These are phyloP conservation scores for Fonsecaea monophora DNA, from an alignment of 2,329 filamentous ascomycete species.

Conservation along the genomic window DNA sequence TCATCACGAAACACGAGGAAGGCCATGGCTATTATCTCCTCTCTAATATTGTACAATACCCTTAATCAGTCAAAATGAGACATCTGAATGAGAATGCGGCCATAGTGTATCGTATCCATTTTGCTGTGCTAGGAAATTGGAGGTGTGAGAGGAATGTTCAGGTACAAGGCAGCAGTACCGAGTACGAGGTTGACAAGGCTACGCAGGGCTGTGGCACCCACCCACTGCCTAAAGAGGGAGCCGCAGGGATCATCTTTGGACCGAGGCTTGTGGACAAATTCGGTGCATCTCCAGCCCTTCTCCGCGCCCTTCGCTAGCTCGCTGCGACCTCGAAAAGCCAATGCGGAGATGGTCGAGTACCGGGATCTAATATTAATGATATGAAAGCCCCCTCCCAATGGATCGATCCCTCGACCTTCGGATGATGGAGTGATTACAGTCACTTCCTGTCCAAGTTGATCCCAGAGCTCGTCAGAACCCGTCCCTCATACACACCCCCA, in stretches of 20 bases:
- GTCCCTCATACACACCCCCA: neutral
- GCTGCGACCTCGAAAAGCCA: neutral
- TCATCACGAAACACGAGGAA: no score
- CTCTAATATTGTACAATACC: no score
- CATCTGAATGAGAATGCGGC: no score
- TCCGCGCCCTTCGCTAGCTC: neutral
- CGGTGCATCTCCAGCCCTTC: neutral
- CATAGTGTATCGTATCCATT: no score
- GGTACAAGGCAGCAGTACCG: no score
- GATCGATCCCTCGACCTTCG: neutral
- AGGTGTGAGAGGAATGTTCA: no score
- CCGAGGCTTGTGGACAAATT: constrained; percentile 2
- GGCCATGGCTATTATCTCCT: no score
- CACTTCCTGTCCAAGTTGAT: neutral
- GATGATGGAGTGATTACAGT: neutral
- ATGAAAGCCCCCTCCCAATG: neutral
- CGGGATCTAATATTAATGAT: neutral
- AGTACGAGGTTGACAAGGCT: neutral
- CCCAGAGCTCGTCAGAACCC: neutral
- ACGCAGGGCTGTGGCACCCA: neutral
- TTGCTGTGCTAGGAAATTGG: no score
- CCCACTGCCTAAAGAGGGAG: no score
- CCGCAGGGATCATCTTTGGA: neutral
- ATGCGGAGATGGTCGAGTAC: neutral
- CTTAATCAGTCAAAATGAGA: no score